Conservation (phyloP, 116 monocot genomes). For the Papilionanthe hybrid region DNA sequence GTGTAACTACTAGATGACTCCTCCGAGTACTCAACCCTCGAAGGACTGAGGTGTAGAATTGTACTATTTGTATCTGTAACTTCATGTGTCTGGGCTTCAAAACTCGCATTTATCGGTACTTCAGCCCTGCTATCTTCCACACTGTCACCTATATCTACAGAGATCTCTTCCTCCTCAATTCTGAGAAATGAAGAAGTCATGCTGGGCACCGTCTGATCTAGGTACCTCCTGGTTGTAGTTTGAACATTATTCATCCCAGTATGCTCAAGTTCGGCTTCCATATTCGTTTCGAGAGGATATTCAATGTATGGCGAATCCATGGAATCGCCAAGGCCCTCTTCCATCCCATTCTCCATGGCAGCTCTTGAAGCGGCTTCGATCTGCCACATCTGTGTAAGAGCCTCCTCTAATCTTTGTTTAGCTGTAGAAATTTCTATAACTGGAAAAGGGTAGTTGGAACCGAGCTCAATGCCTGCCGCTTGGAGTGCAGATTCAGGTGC, state of each 20-base stretch:
- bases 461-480: slow-evolving; percentile 89
- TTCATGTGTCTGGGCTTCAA: slow-evolving; percentile 18
- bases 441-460: slow-evolving; percentile 93
- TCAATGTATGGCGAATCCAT: slow-evolving; percentile 54
- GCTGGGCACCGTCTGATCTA: slow-evolving; percentile 89
- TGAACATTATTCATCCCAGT: slow-evolving; percentile 23
- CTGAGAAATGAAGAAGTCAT: slow-evolving; percentile 68
- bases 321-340: slow-evolving; percentile 92
- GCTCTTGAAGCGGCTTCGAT: slow-evolving; percentile 76
- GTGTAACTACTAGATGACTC: slow-evolving; percentile 63
- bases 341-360: slow-evolving; percentile 64
- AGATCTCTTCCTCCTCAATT: slow-evolving; percentile 47
- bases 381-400: slow-evolving; percentile 78
- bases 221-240: slow-evolving; percentile 28
- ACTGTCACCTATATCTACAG: slow-evolving; percentile 21
- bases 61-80: slow-evolving; percentile 17
- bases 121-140: slow-evolving; percentile 45
- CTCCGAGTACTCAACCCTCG: slow-evolving; percentile 14
- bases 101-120: slow-evolving; percentile 42
- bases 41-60: slow-evolving; percentile 16
- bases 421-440: slow-evolving; percentile 70
- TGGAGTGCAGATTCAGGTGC: slow-evolving; percentile 75
- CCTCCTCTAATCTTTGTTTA: slow-evolving; percentile 60
- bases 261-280: slow-evolving; percentile 57
- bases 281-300: slow-evolving; percentile 64